phyloP scores from a whole-genome alignment of 2,329 filamentous ascomycete species.

The Xylariaceae sp. region DNA sequence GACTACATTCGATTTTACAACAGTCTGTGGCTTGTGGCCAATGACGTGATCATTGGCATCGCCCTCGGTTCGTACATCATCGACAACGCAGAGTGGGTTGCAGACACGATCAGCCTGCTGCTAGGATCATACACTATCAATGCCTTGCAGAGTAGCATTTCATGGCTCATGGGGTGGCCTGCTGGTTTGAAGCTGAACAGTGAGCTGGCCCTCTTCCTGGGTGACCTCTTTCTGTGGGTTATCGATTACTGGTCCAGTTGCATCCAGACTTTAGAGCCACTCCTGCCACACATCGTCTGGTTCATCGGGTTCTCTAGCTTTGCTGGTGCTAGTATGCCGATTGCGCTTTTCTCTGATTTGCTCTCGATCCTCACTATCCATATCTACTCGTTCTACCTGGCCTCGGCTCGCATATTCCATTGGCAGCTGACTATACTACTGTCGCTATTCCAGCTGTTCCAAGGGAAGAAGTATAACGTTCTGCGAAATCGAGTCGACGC shows the following conservation, averaged over 20 bases:
- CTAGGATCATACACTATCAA: slow-evolving; percentile 82
- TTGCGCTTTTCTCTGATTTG: slow-evolving; percentile 91
- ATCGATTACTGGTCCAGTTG: slow-evolving; percentile 96
- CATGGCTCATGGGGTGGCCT: slow-evolving; percentile 94
- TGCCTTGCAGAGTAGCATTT: slow-evolving; percentile 81
- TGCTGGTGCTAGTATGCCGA: slow-evolving; percentile 93
- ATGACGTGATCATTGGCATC: slow-evolving; percentile 98
- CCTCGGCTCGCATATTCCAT: slow-evolving; percentile 93
- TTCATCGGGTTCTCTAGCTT: slow-evolving; percentile 94
- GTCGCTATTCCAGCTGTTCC: slow-evolving; percentile 97
- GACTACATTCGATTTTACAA: slow-evolving; percentile 99
- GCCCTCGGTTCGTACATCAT: slow-evolving; percentile 95
- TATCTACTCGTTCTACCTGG: slow-evolving; percentile 97
- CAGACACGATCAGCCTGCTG: slow-evolving; percentile 70
- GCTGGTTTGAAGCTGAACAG: slow-evolving; percentile 93
- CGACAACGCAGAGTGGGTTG: slow-evolving; percentile 84
- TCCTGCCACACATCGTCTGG: slow-evolving; percentile 82
- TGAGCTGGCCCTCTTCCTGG: slow-evolving; percentile 88
- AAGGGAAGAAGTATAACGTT: slow-evolving; percentile 96
- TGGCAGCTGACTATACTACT: slow-evolving; percentile 97
- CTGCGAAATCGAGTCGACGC: slow-evolving; percentile 96
- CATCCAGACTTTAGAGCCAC: slow-evolving; percentile 71
- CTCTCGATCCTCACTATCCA: slow-evolving; percentile 88
- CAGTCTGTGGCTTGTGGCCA: slow-evolving; percentile 95
- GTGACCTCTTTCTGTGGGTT: slow-evolving; percentile 95